Evolutionary conservation across 306 rosid genomes (phyloP), one percentile per base, ranked within the genome.

Genomic region (Cicer arietinum): DNA sequence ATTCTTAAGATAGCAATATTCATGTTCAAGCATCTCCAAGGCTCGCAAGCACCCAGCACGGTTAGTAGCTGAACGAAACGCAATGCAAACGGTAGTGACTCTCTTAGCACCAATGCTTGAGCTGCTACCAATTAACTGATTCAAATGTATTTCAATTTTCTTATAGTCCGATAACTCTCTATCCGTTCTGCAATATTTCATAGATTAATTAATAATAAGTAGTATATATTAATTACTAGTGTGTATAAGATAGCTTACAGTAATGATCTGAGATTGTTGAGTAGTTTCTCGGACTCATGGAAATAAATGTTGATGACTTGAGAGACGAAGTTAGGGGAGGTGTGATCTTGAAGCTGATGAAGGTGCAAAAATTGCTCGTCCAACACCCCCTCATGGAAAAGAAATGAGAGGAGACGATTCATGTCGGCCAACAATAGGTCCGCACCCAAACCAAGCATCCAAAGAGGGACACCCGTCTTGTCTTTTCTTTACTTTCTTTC

Each of bases 101-200:
- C 98, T 81, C 75, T 89, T 91, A 71, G 98, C 97, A 2, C 98
- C 98, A 54, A 93, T 93, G 90, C 98, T 93, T 9, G 98, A 93
- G 74, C 98, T 93, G 80, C 98, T 93, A 2, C 96, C 98, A 80
- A 88, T 85, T 2, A 93, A 87, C 74, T 93, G 98, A 83, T 93
- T 93, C 92, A 93, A 84, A 80, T 88, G 93, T 30, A 62, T 88
- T 45, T 80, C 93, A 77, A 93, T 88, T 75, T 88, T 93, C 83
- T 76, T 89, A 86, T 83, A 84, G 74, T 92, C 91, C n/a, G 81
- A 75, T 2, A 87, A 79, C 72, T 91, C 96, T 72, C 75, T 84
- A 12, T 93, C 97, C 85, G 82, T 79, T 75, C 96, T 90, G 77
- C 53, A 16, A 1, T 10, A 16, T 1, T 10, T 2, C 50, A 25